Conservation (phyloP, 108 stramenopile species). For the Parietichytrium sp. region DNA sequence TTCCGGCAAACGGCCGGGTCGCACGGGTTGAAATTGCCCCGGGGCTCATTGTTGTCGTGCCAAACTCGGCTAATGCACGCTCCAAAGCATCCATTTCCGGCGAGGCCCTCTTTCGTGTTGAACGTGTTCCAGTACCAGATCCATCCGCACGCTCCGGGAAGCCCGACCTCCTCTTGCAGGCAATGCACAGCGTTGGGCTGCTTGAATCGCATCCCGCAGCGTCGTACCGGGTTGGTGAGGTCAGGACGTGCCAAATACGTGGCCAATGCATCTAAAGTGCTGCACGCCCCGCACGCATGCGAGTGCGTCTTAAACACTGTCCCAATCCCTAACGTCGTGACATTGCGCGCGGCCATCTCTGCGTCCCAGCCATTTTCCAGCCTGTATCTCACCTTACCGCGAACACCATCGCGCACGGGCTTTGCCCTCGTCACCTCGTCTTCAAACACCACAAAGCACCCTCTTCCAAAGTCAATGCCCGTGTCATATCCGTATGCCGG, state of each 20-base stretch:
- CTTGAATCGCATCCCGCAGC: conserved; percentile 11
- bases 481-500: too few relatives aligned
- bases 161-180: not conserved
- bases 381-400: too few relatives aligned
- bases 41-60: not conserved
- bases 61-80: not conserved
- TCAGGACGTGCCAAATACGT: not conserved
- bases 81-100: not conserved
- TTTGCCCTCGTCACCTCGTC: too few relatives aligned
- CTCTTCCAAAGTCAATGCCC: too few relatives aligned
- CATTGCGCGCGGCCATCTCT: too few relatives aligned
- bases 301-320: conserved; percentile 19
- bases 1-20: not conserved
- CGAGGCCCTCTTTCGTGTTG: not conserved
- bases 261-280: not conserved
- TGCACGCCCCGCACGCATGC: not conserved
- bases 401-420: too few relatives aligned
- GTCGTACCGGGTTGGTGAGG: not conserved
- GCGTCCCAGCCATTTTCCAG: too few relatives aligned
- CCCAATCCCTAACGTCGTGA: too few relatives aligned
- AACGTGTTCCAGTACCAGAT: conserved; percentile 39
- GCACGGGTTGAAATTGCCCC: not conserved
- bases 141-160: not conserved
- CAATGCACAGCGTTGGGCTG: not conserved
- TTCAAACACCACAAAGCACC: too few relatives aligned